phyloP scores from a whole-genome alignment of 352 stramenopile genomes.

The Achlya hypogyna region DNA sequence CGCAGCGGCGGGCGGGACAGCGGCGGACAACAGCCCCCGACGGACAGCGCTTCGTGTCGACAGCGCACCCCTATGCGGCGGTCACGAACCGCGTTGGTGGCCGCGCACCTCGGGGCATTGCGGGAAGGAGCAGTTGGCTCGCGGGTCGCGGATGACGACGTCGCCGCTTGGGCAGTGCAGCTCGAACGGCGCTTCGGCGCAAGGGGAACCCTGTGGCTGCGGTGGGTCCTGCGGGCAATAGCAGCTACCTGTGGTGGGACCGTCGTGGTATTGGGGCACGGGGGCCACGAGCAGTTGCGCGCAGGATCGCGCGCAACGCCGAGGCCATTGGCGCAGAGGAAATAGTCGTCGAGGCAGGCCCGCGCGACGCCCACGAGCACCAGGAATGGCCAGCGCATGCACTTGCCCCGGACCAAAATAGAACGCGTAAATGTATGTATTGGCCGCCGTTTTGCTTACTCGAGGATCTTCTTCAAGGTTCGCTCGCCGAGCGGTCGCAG shows the following conservation, averaged over 20 bases:
- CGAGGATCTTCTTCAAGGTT: not conserved
- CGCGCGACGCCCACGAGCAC: not conserved
- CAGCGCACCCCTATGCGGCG: not conserved
- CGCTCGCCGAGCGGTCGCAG: not conserved
- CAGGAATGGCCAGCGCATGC: not conserved
- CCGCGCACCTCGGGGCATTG: not conserved
- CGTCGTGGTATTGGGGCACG: not conserved
- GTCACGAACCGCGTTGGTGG: not conserved
- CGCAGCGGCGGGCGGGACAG: too few species aligned
- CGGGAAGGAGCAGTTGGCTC: conserved; percentile 2
- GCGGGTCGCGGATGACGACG: not conserved
- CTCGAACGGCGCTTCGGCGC: not conserved
- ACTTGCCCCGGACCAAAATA: too few species aligned
- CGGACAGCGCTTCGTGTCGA: not conserved
- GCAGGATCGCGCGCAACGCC: not conserved
- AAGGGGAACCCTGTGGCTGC: too few species aligned
- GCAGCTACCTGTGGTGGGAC: not conserved
- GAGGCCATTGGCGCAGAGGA: too few species aligned
- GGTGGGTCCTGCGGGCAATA: not conserved
- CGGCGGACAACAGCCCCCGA: too few species aligned
- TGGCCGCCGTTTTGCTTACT: too few species aligned
- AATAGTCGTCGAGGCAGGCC: not conserved
- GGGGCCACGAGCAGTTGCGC: not conserved
- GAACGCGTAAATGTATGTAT: too few species aligned
- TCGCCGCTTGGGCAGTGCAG: not conserved